Evolutionary conservation across 176 grass and related monocot genomes (phyloP).

Genomic region (Bolboschoenus planiculmis): DNA sequence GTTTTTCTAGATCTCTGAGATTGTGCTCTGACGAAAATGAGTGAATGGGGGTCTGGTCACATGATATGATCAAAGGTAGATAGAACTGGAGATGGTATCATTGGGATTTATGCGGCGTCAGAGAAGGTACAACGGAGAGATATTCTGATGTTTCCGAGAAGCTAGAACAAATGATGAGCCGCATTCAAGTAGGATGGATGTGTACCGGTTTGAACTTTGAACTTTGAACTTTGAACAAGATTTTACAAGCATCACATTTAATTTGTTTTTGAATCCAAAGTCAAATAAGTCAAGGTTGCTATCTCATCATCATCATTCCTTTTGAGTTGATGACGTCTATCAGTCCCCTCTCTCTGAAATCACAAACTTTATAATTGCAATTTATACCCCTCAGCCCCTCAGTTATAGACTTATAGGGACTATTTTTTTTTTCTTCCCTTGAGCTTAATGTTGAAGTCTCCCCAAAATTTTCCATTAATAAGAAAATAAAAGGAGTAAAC

Average conservation of each 20-base stretch:
- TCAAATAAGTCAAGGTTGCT: slow-evolving; percentile 1
- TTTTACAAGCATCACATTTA: not conserved
- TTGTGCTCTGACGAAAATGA: slow-evolving; percentile 15
- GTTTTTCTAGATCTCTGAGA: not conserved
- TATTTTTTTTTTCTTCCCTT: too few relatives aligned
- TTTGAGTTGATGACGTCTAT: slow-evolving; percentile 6
- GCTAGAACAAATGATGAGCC: slow-evolving; percentile 22
- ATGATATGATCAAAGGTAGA: not conserved
- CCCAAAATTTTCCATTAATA: too few relatives aligned
- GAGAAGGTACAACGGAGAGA: slow-evolving; percentile 3
- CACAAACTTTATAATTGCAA: not conserved
- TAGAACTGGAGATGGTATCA: slow-evolving; percentile 1
- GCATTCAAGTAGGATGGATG: slow-evolving; percentile 1
- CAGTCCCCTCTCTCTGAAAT: not conserved
- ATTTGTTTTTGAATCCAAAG: not conserved
- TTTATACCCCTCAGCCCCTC: not conserved
- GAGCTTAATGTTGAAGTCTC: too few relatives aligned
- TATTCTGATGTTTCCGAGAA: slow-evolving; percentile 20
- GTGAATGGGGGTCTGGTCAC: not conserved
- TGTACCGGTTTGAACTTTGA: slow-evolving; percentile 6
- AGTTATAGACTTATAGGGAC: not conserved
- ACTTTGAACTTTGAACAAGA: not conserved
- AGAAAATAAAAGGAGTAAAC: too few relatives aligned
- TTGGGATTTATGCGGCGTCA: slow-evolving; percentile 22
- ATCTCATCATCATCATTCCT: slow-evolving; percentile 23